A percentile compares a stretch with the other conserved stretches of the same genome.
These are phyloP conservation scores for Trichomonas tenax DNA, from an alignment of 208 protist species.

Conservation along the genomic window DNA sequence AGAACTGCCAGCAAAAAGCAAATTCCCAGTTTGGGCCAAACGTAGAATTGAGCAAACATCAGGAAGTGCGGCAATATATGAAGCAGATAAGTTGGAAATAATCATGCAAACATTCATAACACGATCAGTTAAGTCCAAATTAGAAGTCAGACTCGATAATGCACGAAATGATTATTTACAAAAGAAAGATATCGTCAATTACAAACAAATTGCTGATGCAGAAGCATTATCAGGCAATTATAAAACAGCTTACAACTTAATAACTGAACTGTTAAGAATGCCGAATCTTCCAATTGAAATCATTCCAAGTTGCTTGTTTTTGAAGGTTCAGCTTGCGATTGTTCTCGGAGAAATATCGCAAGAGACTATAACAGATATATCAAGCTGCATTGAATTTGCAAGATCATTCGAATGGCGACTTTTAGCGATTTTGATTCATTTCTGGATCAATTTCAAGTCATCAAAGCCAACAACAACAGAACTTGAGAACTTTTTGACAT, in stretches of 20 bases:
- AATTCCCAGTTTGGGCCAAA: neutral
- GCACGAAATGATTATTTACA: neutral
- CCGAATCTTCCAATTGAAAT: neutral
- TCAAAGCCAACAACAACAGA: neutral
- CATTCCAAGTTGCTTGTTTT: neutral
- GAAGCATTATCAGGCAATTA: neutral
- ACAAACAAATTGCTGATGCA: neutral
- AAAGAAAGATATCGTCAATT: neutral
- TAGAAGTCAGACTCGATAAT: neutral
- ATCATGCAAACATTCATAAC: neutral
- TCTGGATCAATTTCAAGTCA: neutral
- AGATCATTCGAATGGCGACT: neutral
- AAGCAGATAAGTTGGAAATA: neutral
- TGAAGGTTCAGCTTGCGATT: neutral
- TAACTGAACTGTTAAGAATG: neutral
- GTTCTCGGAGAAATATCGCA: neutral
- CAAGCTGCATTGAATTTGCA: neutral
- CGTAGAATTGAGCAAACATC: neutral
- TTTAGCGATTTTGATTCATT: neutral
- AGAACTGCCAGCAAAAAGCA: neutral
- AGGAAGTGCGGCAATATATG: neutral
- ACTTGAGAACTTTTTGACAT: neutral
- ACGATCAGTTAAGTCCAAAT: neutral
- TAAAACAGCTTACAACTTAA: neutral
- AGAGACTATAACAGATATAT: neutral